Evolutionary conservation across 1,284 basidiomycete species (phyloP).

Genomic region (Tetrapyrgos nigripes): DNA sequence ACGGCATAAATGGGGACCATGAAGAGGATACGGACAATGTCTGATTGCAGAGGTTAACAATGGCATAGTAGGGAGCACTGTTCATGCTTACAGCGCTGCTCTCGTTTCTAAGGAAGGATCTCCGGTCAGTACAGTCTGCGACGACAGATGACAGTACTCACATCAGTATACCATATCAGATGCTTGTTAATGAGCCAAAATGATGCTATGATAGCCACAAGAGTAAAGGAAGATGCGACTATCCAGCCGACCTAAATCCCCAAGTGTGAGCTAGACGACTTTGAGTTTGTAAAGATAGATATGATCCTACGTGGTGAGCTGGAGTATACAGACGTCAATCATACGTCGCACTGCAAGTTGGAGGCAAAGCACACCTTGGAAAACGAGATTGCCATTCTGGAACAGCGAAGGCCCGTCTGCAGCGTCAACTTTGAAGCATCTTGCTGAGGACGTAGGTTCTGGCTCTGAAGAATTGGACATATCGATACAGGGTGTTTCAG

Average conservation of each 20-base stretch:
- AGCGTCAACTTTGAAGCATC: conserved; percentile 49
- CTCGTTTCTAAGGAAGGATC: conserved; percentile 57
- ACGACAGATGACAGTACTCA: conserved; percentile 34
- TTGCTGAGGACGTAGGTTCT: neutral
- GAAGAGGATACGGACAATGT: conserved; percentile 76
- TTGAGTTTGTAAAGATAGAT: neutral
- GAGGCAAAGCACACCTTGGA: conserved; percentile 55
- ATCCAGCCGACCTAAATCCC: conserved; percentile 73
- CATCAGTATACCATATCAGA: conserved; percentile 76
- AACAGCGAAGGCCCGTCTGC: conserved; percentile 59
- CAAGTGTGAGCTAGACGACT: neutral
- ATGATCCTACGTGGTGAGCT: conserved; percentile 58
- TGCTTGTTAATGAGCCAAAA: conserved; percentile 79
- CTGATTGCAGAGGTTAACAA: conserved; percentile 35
- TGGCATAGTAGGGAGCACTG: neutral
- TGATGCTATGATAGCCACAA: conserved; percentile 60
- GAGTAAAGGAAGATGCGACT: conserved; percentile 64
- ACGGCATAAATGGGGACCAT: conserved; percentile 82
- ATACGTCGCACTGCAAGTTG: conserved; percentile 12
- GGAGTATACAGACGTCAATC: conserved; percentile 11
- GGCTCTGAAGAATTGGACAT: neutral
- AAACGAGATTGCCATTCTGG: conserved; percentile 64
- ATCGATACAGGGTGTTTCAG: neutral
- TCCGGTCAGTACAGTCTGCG: neutral
- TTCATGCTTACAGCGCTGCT: conserved; percentile 63